Percentiles rank a stretch among this genome's conserved stretches.
Conservation (phyloP, 331 rosid genomes). For the Malus hybrid region DNA sequence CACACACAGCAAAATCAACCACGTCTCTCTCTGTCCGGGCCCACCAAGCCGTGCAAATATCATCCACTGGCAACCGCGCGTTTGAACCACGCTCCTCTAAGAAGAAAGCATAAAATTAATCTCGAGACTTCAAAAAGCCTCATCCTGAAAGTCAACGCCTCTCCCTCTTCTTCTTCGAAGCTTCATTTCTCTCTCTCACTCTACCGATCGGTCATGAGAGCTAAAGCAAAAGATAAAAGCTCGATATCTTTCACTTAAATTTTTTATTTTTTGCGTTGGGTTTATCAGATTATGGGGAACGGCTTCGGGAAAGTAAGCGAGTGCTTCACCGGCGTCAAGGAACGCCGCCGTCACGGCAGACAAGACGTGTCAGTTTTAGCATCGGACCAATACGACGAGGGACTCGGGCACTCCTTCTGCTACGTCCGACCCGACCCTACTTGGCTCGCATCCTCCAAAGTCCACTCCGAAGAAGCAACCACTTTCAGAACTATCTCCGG, state of each 20-base stretch:
- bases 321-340: slow-evolving; percentile 63
- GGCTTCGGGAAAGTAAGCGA: slow-evolving; percentile 67
- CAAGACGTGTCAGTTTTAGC: slow-evolving; percentile 45
- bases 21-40: neutral
- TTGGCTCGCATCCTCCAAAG: slow-evolving; percentile 62
- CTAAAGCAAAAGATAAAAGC: neutral
- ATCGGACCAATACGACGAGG: slow-evolving; percentile 76
- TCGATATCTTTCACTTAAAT: neutral
- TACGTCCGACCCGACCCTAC: slow-evolving; percentile 82
- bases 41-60: neutral
- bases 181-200: slow-evolving; percentile 15
- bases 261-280: neutral
- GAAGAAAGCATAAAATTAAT: neutral
- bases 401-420: slow-evolving; percentile 89
- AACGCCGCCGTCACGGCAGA: slow-evolving; percentile 22
- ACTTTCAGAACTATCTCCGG: slow-evolving; percentile 88
- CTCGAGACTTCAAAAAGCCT: slow-evolving; percentile 20
- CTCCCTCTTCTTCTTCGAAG: slow-evolving; percentile 25
- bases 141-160: slow-evolving; percentile 57
- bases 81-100: neutral
- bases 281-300: slow-evolving; percentile 62
- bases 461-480: slow-evolving; percentile 82
- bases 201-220: slow-evolving; percentile 33
- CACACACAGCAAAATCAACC: neutral
- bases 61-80: slow-evolving; percentile 19